A percentile compares a stretch with the other conserved stretches of the same genome.
Evolutionary conservation across 2,329 filamentous ascomycete species (phyloP).

Genomic region (Lachnellula hyalina): DNA sequence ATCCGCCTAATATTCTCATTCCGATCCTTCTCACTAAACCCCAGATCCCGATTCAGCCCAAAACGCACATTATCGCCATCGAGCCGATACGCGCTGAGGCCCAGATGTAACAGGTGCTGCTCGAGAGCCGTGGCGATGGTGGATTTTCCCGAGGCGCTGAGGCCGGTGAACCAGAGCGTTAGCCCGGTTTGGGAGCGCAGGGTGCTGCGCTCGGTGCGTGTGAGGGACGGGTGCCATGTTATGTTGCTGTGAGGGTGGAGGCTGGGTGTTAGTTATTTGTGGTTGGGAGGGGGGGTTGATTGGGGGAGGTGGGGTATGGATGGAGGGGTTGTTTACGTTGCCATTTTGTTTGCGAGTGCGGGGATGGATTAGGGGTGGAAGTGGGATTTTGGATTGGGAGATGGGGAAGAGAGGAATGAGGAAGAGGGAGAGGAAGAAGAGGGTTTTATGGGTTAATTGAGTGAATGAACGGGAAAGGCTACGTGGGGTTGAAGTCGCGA

Average conservation of each 20-base stretch:
- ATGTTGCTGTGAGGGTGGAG: slow-evolving; percentile 61
- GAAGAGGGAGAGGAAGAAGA: no score
- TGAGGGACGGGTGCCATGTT: slow-evolving; percentile 77
- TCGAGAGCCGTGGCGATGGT: slow-evolving; percentile 95
- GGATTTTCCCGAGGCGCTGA: slow-evolving; percentile 94
- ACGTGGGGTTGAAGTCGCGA: no score
- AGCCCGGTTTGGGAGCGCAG: slow-evolving; percentile 80
- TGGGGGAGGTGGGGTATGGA: slow-evolving; percentile 20
- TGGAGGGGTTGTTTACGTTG: slow-evolving; percentile 29
- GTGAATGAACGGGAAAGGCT: no score
- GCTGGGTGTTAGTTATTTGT: slow-evolving; percentile 5
- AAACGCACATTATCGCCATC: slow-evolving; percentile 99
- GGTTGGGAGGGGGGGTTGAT: background rate
- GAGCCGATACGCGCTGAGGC: slow-evolving; percentile 80
- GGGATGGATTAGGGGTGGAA: no score
- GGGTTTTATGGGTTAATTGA: background rate
- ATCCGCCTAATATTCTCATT: slow-evolving; percentile 98
- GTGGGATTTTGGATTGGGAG: no score
- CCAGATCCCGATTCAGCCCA: slow-evolving; percentile 95
- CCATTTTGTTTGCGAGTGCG: no score
- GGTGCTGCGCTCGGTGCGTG: slow-evolving; percentile 68
- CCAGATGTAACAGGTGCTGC: slow-evolving; percentile 87
- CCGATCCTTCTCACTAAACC: slow-evolving; percentile 86
- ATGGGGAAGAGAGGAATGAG: no score
- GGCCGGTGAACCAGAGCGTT: slow-evolving; percentile 96